A percentile compares a stretch with the other conserved stretches of the same genome.
Evolutionary conservation across 2,329 filamentous ascomycete genomes (phyloP).

Genomic region (Aureobasidium vineae): DNA sequence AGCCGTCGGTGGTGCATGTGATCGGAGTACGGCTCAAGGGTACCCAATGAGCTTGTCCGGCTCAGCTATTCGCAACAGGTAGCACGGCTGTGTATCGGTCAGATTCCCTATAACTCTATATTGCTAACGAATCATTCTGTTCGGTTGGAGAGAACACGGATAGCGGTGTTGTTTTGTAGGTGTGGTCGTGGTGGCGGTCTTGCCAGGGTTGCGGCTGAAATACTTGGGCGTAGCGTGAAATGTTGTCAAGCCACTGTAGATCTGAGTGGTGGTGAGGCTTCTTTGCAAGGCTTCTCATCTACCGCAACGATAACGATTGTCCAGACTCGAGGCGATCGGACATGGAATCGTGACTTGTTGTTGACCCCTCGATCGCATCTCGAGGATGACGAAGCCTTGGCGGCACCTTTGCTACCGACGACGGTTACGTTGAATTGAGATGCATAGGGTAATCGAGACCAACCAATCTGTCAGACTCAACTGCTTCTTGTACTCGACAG

Average conservation of each 20-base stretch:
- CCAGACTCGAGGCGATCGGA: background rate
- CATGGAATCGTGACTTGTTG: background rate
- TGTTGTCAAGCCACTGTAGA: slow-evolving; percentile 14
- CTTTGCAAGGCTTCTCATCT: background rate
- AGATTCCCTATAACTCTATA: background rate
- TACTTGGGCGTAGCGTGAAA: background rate
- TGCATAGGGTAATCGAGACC: background rate
- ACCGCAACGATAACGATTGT: background rate
- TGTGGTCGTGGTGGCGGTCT: background rate
- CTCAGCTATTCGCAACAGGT: background rate
- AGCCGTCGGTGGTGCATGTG: slow-evolving; percentile 22
- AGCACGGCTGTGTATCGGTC: background rate
- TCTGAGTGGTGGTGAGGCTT: background rate
- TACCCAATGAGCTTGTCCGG: slow-evolving; percentile 19
- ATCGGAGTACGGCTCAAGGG: background rate
- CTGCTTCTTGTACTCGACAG: background rate
- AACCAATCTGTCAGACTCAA: slow-evolving; percentile 6
- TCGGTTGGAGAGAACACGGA: background rate
- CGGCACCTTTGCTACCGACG: background rate
- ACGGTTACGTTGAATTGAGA: background rate
- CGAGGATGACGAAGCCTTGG: slow-evolving; percentile 24
- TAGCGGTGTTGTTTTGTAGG: background rate
- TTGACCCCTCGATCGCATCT: slow-evolving; percentile 4
- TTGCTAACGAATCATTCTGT: background rate
- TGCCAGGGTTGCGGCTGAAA: slow-evolving; percentile 14